Percentiles rank a stretch among this genome's conserved stretches.
These are phyloP conservation scores for Phytophthora multivora DNA, from an alignment of 352 stramenopile species.

Conservation along the genomic window DNA sequence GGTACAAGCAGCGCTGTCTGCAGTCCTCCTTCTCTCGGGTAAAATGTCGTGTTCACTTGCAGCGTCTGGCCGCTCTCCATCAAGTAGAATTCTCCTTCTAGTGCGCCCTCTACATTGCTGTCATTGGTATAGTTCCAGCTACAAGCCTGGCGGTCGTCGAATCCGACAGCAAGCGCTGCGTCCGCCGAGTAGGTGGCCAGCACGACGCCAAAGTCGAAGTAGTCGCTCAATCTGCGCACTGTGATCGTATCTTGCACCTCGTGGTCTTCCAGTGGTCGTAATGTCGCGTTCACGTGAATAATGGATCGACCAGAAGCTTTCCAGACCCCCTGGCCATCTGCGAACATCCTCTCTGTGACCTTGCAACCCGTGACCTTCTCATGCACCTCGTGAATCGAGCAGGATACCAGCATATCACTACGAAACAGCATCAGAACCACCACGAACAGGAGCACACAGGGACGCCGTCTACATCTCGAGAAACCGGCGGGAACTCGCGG, in stretches of 20 bases:
- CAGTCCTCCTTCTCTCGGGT: conserved; percentile 51
- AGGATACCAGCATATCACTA: conserved; percentile 35
- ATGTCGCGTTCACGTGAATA: conserved; percentile 50
- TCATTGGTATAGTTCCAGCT: conserved; percentile 62
- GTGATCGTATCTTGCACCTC: conserved; percentile 76
- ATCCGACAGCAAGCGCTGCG: conserved; percentile 36
- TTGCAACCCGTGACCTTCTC: conserved; percentile 62
- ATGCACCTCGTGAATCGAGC: conserved; percentile 66
- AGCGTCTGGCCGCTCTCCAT: conserved; percentile 48
- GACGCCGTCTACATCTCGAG: neutral
- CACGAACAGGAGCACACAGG: conserved; percentile 17
- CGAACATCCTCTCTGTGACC: conserved; percentile 85
- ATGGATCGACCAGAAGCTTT: conserved; percentile 51
- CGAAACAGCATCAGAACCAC: conserved; percentile 37
- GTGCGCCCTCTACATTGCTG: conserved; percentile 43
- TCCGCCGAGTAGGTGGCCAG: conserved; percentile 66
- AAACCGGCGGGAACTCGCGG: neutral
- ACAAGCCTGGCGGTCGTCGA: conserved; percentile 64
- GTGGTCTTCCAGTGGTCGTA: conserved; percentile 52
- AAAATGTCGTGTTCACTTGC: conserved; percentile 53
- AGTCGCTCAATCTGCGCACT: conserved; percentile 67
- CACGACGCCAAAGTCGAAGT: conserved; percentile 82
- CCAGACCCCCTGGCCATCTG: conserved; percentile 59
- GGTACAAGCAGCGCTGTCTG: conserved; percentile 75
- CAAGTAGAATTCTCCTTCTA: conserved; percentile 65